phyloP scores from a whole-genome alignment of 2,329 filamentous ascomycete genomes.

The Aspergillus novofumigatus region DNA sequence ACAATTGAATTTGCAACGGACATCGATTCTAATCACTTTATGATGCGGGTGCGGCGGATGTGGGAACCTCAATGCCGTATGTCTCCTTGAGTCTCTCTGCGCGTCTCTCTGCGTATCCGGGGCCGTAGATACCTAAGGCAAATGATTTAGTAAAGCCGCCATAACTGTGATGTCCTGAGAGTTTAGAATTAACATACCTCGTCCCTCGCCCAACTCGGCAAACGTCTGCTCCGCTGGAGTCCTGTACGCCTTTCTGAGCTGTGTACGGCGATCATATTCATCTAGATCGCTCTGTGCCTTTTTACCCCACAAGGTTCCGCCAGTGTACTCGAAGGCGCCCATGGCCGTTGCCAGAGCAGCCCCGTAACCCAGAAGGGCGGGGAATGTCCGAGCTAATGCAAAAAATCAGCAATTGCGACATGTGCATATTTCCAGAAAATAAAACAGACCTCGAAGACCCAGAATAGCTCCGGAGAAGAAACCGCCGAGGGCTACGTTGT shows the following conservation, averaged over 20 bases:
- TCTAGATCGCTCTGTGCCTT: conserved; percentile 56
- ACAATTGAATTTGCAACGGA: conserved; percentile 15
- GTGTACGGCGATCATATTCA: conserved; percentile 73
- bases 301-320: conserved; percentile 56
- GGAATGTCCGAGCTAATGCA: conserved; percentile 58
- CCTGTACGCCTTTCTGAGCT: conserved; percentile 67
- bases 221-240: conserved; percentile 75
- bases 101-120: conserved; percentile 81
- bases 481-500: conserved; percentile 70
- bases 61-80: conserved; percentile 80
- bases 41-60: conserved; percentile 47
- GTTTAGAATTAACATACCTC: conserved; percentile 57
- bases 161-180: not conserved
- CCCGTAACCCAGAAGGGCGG: conserved; percentile 67
- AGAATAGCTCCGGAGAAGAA: conserved; percentile 70
- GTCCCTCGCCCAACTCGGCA: conserved; percentile 76
- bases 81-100: conserved; percentile 76
- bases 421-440: conserved; percentile 1
- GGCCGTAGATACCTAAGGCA: conserved; percentile 66
- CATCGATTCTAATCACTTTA: conserved; percentile 26
- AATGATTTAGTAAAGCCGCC: conserved; percentile 11
- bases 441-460: conserved; percentile 63
- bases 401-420: conserved; percentile 7
- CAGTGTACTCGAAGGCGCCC: conserved; percentile 64
- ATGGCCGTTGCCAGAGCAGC: conserved; percentile 55